Base-by-base conservation (phyloP, 2,329 filamentous ascomycete species). In the Phaeosphaeria sp. region DNA sequence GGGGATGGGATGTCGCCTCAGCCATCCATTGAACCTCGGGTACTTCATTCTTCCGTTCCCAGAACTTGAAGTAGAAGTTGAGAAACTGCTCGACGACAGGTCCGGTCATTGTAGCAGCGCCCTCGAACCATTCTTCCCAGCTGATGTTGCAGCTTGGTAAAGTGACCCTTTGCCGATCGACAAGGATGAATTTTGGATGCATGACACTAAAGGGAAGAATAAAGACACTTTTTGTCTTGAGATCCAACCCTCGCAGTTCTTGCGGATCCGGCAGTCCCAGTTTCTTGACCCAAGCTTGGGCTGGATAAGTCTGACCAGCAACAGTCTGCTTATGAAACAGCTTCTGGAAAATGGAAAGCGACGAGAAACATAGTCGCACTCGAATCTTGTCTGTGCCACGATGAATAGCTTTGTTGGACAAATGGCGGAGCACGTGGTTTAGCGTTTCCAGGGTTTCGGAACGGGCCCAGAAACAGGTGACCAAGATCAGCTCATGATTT, bases 101-200 rank as follows among this genome's bases (percentile, higher is more conserved):
- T 0, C 90, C 91, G 6, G 81, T 81, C 11, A 94, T 76, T 54
- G 87, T 86, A 3, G 94, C 79, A 55, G 89, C 91, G 0, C 89
- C 90, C 73, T 96, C 92, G 23, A 94, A 89, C 92, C 92, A 96
- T n/a, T 86, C 78, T 75, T 95, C 92, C 90, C 90, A 95, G 69
- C 90, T 93, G 4, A 96, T 86, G 66, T 96, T 96, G 75, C 90
- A 93, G 66, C 89, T 92, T 0, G 91, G 91, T 10, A 95, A 75
- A 67, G 89, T 89, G 0, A 89, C 89, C 2, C 78, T 82, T 30
- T 80, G 74, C 0, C 89, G 83, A 72, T 96, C 92, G 1, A 94
- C 76, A 15, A 95, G 82, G 39, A 94, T 82, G 65, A 91, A 94
- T 69, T 96, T 96, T 0, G 91, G 89, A 71, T 96, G 92, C 87